A percentile compares a stretch with the other conserved stretches of the same genome.
These are phyloP conservation scores for Amphirosellinia nigrospora DNA, from an alignment of 495 filamentous ascomycete species.

Conservation along the genomic window DNA sequence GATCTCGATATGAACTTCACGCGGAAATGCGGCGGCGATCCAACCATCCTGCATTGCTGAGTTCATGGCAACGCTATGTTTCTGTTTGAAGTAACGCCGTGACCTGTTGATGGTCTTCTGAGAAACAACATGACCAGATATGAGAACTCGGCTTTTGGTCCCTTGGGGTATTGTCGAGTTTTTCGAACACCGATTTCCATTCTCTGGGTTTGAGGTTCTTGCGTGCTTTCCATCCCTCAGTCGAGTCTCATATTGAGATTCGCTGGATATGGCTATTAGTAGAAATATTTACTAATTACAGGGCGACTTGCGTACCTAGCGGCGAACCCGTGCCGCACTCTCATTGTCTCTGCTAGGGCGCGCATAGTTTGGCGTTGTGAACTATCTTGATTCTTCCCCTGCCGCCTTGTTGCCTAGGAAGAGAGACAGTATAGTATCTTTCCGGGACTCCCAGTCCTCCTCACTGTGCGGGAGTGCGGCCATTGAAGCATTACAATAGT, in stretches of 20 bases:
- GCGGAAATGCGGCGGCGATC: neutral
- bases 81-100: slow-evolving; percentile 40
- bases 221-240: slow-evolving; percentile 29
- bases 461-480: no score
- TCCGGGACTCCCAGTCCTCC: no score
- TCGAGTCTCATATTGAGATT: slow-evolving; percentile 32
- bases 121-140: slow-evolving; percentile 27
- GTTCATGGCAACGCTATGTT: neutral
- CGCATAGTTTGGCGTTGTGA: no score
- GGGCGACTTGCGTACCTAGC: no score
- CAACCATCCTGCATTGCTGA: neutral
- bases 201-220: slow-evolving; percentile 32
- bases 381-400: no score
- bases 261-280: neutral
- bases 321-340: no score
- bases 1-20: neutral
- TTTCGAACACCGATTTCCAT: slow-evolving; percentile 28
- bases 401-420: no score
- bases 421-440: no score
- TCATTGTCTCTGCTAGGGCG: no score
- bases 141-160: slow-evolving; percentile 22
- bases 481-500: no score
- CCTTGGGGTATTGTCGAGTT: slow-evolving; percentile 22
- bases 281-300: no score
- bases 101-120: slow-evolving; percentile 30